These are phyloP conservation scores for Leishmania guyanensis DNA, from an alignment of 208 protist genomes.

Conservation along the genomic window DNA sequence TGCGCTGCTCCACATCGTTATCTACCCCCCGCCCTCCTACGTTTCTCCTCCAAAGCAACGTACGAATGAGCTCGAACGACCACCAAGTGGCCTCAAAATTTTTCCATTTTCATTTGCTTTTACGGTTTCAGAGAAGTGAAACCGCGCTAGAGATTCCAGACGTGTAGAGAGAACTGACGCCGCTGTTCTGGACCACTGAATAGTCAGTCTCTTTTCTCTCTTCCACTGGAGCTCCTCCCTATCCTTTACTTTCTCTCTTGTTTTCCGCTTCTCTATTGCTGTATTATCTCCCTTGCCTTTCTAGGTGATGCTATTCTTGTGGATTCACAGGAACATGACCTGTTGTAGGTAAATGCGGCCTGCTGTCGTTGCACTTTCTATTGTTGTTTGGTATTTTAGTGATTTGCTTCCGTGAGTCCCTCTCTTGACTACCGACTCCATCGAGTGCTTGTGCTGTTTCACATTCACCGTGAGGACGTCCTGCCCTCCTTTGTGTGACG, in stretches of 20 bases:
- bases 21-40: background rate
- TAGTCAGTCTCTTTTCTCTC: background rate
- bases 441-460: background rate
- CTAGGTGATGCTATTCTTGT: background rate
- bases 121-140: background rate
- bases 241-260: background rate
- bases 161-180: background rate
- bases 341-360: background rate
- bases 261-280: background rate
- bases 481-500: background rate
- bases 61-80: background rate
- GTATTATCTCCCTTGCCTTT: conserved; percentile 1
- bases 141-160: background rate
- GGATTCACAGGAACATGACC: background rate
- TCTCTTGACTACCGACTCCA: background rate
- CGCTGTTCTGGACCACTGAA: background rate
- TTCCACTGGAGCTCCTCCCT: background rate
- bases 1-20: background rate
- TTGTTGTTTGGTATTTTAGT: background rate
- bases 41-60: background rate
- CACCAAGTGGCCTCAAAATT: background rate
- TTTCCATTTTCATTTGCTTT: background rate
- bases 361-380: conserved; percentile 1
- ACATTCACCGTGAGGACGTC: background rate
- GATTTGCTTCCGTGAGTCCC: background rate